phyloP scores from a whole-genome alignment of 768 basidiomycete species.

The Serendipita indica region DNA sequence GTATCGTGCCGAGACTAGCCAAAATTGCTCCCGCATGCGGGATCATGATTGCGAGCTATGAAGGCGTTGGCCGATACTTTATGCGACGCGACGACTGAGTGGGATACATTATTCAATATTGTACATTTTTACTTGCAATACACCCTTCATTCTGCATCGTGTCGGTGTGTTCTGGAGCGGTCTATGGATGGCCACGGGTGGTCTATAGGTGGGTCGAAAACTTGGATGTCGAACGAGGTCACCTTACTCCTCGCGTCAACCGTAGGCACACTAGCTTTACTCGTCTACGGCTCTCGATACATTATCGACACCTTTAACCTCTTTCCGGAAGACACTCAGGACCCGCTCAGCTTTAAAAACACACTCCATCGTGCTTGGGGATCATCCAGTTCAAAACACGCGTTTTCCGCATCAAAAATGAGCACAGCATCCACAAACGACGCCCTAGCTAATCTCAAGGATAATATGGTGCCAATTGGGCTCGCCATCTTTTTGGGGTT shows the following conservation, averaged over 20 bases:
- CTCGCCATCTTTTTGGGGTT: slow-evolving; percentile 12
- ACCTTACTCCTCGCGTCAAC: slow-evolving; percentile 39
- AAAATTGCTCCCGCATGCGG: slow-evolving; percentile 98
- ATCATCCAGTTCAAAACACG: slow-evolving; percentile 47
- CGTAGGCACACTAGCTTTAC: slow-evolving; percentile 30
- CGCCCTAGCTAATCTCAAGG: slow-evolving; percentile 32
- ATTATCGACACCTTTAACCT: slow-evolving; percentile 31
- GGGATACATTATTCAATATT: neutral
- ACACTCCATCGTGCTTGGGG: slow-evolving; percentile 5
- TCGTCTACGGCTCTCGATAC: slow-evolving; percentile 32
- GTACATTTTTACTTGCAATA: neutral
- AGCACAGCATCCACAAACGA: slow-evolving; percentile 23
- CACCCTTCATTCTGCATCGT: neutral
- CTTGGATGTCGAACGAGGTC: neutral
- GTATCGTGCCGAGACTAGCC: slow-evolving; percentile 71
- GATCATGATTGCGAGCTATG: slow-evolving; percentile 94
- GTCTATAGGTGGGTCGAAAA: neutral
- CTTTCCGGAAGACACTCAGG: slow-evolving; percentile 41
- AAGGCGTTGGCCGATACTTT: slow-evolving; percentile 31
- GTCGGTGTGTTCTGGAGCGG: neutral
- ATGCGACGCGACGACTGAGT: neutral
- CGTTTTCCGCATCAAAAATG: slow-evolving; percentile 12
- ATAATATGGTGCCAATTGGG: slow-evolving; percentile 29
- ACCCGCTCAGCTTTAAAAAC: slow-evolving; percentile 4
- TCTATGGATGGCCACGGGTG: neutral